These are phyloP conservation scores for Fusarium drepaniforme DNA, from an alignment of 2,329 filamentous ascomycete species.

Conservation along the genomic window DNA sequence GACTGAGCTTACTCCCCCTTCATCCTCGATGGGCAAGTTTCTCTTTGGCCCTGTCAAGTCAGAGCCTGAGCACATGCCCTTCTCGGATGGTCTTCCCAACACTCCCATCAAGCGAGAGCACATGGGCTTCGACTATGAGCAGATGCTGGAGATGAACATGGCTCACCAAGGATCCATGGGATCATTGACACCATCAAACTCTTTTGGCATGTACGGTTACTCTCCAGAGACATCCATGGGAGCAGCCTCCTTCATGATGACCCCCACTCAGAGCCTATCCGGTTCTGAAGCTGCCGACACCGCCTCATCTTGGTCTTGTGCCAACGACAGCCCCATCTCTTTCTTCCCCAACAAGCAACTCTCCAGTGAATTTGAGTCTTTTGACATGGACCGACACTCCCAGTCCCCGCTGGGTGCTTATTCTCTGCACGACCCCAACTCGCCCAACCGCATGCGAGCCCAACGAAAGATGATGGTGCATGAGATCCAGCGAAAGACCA, in stretches of 20 bases:
- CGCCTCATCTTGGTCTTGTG: conserved; percentile 54
- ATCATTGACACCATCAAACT: conserved; percentile 53
- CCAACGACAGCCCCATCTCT: conserved; percentile 56
- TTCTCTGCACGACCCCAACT: conserved; percentile 48
- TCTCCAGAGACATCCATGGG: conserved; percentile 50
- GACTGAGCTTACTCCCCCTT: conserved; percentile 53
- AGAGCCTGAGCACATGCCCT: conserved; percentile 50
- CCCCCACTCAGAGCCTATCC: conserved; percentile 54
- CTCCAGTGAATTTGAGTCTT: conserved; percentile 47
- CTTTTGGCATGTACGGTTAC: conserved; percentile 51
- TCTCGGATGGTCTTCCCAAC: conserved; percentile 48
- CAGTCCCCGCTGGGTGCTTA: conserved; percentile 49
- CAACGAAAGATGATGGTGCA: conserved; percentile 57
- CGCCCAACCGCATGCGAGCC: conserved; percentile 49
- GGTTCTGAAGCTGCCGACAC: conserved; percentile 54
- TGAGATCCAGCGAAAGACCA: conserved; percentile 58
- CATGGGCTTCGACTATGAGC: conserved; percentile 53
- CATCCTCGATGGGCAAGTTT: conserved; percentile 49
- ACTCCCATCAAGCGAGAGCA: conserved; percentile 54
- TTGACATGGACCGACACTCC: conserved; percentile 53
- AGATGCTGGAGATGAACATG: conserved; percentile 54
- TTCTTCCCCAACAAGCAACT: conserved; percentile 53
- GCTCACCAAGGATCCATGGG: conserved; percentile 50
- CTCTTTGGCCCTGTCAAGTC: conserved; percentile 51
- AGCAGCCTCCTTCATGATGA: conserved; percentile 54